Conservation (phyloP, 192 early-diverging fungal species). For the Kickxella alabastrina region DNA sequence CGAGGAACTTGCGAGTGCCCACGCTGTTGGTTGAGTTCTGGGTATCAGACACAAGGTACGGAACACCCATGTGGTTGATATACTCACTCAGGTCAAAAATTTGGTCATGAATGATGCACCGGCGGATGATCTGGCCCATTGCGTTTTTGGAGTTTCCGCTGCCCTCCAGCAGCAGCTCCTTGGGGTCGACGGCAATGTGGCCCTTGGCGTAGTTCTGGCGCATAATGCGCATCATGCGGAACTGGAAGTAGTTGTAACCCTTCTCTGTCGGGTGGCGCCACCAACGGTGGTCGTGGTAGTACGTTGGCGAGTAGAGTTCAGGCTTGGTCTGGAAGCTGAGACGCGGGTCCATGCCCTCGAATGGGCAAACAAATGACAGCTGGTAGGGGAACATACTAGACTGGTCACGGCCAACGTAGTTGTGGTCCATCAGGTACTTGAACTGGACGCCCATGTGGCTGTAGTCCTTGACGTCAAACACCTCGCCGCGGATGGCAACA, state of each 20-base stretch:
- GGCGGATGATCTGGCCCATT: constrained; percentile 41
- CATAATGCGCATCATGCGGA: constrained; percentile 58
- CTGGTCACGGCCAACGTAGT: constrained; percentile 65
- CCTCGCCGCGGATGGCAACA: constrained; percentile 72
- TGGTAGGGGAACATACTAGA: constrained; percentile 69
- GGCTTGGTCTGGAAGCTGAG: constrained; percentile 53
- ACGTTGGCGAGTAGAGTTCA: constrained; percentile 55
- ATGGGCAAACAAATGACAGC: constrained; percentile 56
- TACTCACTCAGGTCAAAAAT: constrained; percentile 73
- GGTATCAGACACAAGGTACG: constrained; percentile 46
- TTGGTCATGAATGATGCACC: constrained; percentile 65
- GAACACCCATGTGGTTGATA: constrained; percentile 48
- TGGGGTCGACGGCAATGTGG: constrained; percentile 59
- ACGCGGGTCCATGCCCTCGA: constrained; percentile 51
- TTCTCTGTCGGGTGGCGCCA: constrained; percentile 56
- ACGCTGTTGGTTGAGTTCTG: constrained; percentile 40
- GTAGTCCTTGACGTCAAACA: constrained; percentile 74
- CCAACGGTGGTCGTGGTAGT: constrained; percentile 70
- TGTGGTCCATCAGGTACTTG: constrained; percentile 46
- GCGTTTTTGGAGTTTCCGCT: constrained; percentile 39
- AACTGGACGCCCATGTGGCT: constrained; percentile 51
- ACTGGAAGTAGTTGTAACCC: constrained; percentile 66
- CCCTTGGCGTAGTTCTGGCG: constrained; percentile 64
- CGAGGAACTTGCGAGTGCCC: constrained; percentile 56
- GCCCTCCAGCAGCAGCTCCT: constrained; percentile 55